A percentile compares a stretch with the other conserved stretches of the same genome.
Evolutionary conservation across 2,329 filamentous ascomycete genomes (phyloP).

Genomic region (Fusarium falciforme): DNA sequence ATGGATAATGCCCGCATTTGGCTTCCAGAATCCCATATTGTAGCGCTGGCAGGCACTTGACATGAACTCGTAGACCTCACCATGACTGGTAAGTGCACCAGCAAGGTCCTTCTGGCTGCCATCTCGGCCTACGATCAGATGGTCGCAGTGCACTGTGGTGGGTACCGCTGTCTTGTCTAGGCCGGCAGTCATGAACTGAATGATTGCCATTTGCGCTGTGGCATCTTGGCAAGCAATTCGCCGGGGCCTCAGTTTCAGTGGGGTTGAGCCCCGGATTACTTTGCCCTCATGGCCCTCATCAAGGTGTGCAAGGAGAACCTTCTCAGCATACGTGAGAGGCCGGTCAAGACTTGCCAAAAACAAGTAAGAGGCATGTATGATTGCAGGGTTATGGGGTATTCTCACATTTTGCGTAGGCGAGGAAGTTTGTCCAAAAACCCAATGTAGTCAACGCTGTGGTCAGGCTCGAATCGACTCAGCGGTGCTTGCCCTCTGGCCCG

Average conservation of each 20-base stretch:
- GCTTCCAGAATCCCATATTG: slow-evolving; percentile 95
- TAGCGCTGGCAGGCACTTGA: slow-evolving; percentile 85
- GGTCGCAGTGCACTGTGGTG: slow-evolving; percentile 98
- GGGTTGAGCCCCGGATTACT: slow-evolving; percentile 93
- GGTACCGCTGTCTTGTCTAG: slow-evolving; percentile 90
- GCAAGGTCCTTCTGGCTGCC: slow-evolving; percentile 88
- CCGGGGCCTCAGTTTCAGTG: slow-evolving; percentile 73
- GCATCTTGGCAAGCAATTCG: slow-evolving; percentile 92
- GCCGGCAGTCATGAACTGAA: slow-evolving; percentile 98
- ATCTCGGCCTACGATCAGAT: slow-evolving; percentile 95
- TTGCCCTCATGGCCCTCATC: not conserved
- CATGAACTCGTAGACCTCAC: slow-evolving; percentile 97
- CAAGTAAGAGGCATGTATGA: not conserved
- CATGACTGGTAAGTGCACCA: slow-evolving; percentile 85
- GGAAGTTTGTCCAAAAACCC: slow-evolving; percentile 5
- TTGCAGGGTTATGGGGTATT: no score
- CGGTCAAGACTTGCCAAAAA: not conserved
- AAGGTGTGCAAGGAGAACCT: not conserved
- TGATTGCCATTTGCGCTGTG: slow-evolving; percentile 95
- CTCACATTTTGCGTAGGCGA: not conserved
- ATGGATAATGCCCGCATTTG: slow-evolving; percentile 94
- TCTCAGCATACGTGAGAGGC: not conserved
- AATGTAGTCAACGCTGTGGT: slow-evolving; percentile 9
- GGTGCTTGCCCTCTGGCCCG: slow-evolving; percentile 10
- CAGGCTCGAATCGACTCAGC: slow-evolving; percentile 13